These are phyloP conservation scores for sorghum (Sorghum bicolor) DNA, from an alignment of 176 grass and related monocot genomes.

Conservation along the genomic window Sorghum_bicolor_NCBIv3 NC_012870.2:59820001-59820500, in stretches of 20 bases:
- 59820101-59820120: background rate
- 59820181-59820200: background rate
- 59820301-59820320: slow-evolving; percentile 56
- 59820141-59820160: background rate
- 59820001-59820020: slow-evolving; percentile 2
- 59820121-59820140: background rate
- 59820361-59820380: slow-evolving; percentile 57
- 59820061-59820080: background rate
- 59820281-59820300: slow-evolving; percentile 41
- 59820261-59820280: slow-evolving; percentile 1
- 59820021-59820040: background rate
- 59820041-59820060: background rate
- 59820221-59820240: background rate
- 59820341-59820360: slow-evolving; percentile 81
- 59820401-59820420: background rate
- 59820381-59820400: slow-evolving; percentile 64
- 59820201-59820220: background rate
- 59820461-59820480: slow-evolving; percentile 87
- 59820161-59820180: background rate
- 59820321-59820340: slow-evolving; percentile 87
- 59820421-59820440: background rate
- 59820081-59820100: background rate
- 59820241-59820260: slow-evolving; percentile 5
- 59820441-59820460: background rate
- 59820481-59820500: slow-evolving; percentile 80